Evolutionary conservation across 2,329 filamentous ascomycete genomes (phyloP).

Genomic region (Didymella pomorum): DNA sequence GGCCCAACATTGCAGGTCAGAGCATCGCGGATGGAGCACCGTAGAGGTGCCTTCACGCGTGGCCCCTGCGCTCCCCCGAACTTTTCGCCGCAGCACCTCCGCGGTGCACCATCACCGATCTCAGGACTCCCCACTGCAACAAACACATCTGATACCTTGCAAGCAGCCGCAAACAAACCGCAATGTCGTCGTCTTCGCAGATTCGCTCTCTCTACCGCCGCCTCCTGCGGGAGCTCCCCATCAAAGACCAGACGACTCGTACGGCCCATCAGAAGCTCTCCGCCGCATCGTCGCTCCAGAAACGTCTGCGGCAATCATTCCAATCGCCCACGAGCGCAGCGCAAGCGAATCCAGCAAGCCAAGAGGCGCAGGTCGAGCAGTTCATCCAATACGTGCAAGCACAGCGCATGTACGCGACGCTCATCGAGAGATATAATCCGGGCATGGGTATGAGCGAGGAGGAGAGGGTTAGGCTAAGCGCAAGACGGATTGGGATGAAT

Average conservation of each 20-base stretch:
- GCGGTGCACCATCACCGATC: neutral
- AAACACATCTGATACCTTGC: too few species aligned
- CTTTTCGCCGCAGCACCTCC: constrained; percentile 20
- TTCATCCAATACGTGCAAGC: constrained; percentile 80
- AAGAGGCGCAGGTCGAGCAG: constrained; percentile 72
- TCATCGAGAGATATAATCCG: constrained; percentile 92
- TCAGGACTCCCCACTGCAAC: too few species aligned
- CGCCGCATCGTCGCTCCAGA: constrained; percentile 72
- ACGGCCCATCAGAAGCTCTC: constrained; percentile 54
- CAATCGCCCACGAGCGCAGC: neutral
- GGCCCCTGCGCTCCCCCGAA: constrained; percentile 19
- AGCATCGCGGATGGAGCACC: neutral
- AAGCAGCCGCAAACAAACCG: too few species aligned
- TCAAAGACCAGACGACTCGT: constrained; percentile 38
- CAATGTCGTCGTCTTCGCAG: constrained; percentile 54
- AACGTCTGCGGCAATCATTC: constrained; percentile 69
- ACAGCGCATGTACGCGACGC: constrained; percentile 81
- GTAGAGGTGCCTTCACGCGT: neutral
- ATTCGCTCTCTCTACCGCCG: constrained; percentile 85
- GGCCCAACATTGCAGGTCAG: neutral
- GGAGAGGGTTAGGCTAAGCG: constrained; percentile 83
- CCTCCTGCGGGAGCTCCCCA: constrained; percentile 86
- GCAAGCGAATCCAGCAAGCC: constrained; percentile 21
- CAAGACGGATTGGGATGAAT: constrained; percentile 88
- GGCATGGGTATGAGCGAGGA: constrained; percentile 86